phyloP scores from a whole-genome alignment of 345 rosid genomes.

The Gossypium herbaceum region DNA sequence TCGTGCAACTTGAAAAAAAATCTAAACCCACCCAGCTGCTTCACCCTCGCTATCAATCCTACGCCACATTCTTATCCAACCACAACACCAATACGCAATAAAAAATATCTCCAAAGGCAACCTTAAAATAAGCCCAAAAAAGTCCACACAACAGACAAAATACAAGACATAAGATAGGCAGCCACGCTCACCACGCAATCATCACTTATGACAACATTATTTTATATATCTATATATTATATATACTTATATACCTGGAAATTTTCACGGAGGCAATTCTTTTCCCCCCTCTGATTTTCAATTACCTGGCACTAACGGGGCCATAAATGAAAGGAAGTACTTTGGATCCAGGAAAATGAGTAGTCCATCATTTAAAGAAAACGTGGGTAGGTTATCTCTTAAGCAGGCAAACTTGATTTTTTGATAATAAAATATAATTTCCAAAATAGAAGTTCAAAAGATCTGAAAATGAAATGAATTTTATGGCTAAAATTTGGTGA shows the following conservation, averaged over 20 bases:
- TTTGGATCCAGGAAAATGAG: neutral
- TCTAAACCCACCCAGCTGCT: conserved; percentile 32
- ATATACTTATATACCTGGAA: neutral
- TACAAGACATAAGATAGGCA: neutral
- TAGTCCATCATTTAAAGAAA: too few relatives aligned
- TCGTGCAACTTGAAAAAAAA: conserved; percentile 46
- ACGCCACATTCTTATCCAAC: conserved; percentile 42
- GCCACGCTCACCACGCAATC: neutral
- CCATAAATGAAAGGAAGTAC: neutral
- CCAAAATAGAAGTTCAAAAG: neutral
- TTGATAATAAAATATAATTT: neutral
- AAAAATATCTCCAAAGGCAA: conserved; percentile 11
- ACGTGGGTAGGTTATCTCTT: neutral
- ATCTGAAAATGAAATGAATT: neutral
- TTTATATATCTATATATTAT: too few relatives aligned
- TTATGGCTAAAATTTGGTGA: neutral
- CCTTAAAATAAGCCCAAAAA: conserved; percentile 20
- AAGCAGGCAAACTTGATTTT: neutral
- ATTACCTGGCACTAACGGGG: neutral
- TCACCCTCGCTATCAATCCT: conserved; percentile 40
- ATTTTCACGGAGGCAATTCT: neutral
- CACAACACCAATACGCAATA: conserved; percentile 18
- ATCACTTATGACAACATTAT: neutral
- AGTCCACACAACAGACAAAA: conserved; percentile 10
- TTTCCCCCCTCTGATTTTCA: neutral